A percentile compares a stretch with the other conserved stretches of the same genome.
Conservation (phyloP, 1,284 basidiomycete species). For the Pholiota adiposa region DNA sequence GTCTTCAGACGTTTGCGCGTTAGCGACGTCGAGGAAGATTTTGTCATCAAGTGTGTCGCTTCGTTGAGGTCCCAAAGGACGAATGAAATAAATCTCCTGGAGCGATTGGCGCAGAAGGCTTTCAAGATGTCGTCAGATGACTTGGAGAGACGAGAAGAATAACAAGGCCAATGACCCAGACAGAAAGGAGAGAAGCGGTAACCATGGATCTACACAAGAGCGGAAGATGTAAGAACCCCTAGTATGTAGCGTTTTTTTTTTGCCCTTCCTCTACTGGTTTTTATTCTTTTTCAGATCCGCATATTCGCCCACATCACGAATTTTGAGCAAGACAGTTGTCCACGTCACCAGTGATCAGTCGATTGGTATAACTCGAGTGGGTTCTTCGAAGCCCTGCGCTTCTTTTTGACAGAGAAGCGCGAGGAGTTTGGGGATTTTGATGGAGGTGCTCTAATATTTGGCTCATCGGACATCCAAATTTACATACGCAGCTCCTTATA, state of each 20-base stretch:
- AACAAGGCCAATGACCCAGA: background rate
- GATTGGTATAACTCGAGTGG: background rate
- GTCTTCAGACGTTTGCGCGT: no score
- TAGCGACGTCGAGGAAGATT: no score
- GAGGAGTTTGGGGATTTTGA: background rate
- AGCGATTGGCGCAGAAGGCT: no score
- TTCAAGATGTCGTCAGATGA: no score
- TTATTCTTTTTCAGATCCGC: background rate
- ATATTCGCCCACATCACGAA: background rate
- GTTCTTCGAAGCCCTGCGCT: background rate
- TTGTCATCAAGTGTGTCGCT: no score
- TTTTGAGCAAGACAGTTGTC: no score
- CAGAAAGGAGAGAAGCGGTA: background rate
- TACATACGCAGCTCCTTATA: no score
- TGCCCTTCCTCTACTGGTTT: background rate
- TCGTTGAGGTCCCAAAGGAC: no score
- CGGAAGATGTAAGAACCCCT: background rate
- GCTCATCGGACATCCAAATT: background rate
- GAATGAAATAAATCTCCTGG: no score
- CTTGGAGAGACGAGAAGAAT: no score
- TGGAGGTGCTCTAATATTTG: background rate
- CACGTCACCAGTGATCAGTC: background rate
- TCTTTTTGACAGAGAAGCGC: background rate
- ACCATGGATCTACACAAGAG: background rate
- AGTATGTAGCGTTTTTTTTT: background rate